Percentiles rank a stretch among this genome's conserved stretches.
These are phyloP conservation scores for Talaromyces piceae DNA, from an alignment of 2,329 filamentous ascomycete species.

Conservation along the genomic window DNA sequence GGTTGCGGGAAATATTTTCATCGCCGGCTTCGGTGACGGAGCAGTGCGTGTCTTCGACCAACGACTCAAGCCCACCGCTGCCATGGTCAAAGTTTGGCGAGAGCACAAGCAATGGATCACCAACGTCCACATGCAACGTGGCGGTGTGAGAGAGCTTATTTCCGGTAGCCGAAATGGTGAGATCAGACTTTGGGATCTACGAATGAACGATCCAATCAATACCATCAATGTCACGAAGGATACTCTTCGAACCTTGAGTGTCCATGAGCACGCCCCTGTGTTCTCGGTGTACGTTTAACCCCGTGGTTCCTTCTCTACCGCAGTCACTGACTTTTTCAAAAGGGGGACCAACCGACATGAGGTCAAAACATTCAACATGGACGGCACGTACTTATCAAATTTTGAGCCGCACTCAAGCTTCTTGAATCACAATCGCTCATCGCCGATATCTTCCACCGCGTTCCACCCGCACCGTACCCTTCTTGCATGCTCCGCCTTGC, in stretches of 20 bases:
- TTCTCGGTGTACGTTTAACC: slow-evolving; percentile 73
- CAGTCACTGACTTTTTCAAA: slow-evolving; percentile 8
- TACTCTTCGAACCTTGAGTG: slow-evolving; percentile 75
- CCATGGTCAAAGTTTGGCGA: slow-evolving; percentile 96
- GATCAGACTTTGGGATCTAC: slow-evolving; percentile 92
- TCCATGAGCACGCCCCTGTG: slow-evolving; percentile 93
- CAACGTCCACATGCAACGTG: slow-evolving; percentile 92
- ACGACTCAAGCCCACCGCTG: slow-evolving; percentile 70
- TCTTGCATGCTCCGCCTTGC: slow-evolving; percentile 76
- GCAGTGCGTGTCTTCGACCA: slow-evolving; percentile 92
- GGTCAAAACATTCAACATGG: slow-evolving; percentile 89
- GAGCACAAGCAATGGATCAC: slow-evolving; percentile 95
- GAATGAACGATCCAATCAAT: slow-evolving; percentile 70
- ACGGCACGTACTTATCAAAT: slow-evolving; percentile 68
- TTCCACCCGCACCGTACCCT: slow-evolving; percentile 95
- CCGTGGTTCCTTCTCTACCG: not conserved
- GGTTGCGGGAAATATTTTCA: slow-evolving; percentile 93
- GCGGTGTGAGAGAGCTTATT: slow-evolving; percentile 83
- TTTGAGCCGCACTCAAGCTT: slow-evolving; percentile 89
- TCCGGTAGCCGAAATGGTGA: slow-evolving; percentile 88
- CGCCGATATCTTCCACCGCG: slow-evolving; percentile 78
- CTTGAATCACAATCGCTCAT: slow-evolving; percentile 68
- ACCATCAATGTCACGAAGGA: slow-evolving; percentile 68
- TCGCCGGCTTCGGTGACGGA: slow-evolving; percentile 93
- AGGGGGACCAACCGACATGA: slow-evolving; percentile 83